phyloP scores from a whole-genome alignment of 805 yeast genomes.

The Soucietia sequanensis region DNA sequence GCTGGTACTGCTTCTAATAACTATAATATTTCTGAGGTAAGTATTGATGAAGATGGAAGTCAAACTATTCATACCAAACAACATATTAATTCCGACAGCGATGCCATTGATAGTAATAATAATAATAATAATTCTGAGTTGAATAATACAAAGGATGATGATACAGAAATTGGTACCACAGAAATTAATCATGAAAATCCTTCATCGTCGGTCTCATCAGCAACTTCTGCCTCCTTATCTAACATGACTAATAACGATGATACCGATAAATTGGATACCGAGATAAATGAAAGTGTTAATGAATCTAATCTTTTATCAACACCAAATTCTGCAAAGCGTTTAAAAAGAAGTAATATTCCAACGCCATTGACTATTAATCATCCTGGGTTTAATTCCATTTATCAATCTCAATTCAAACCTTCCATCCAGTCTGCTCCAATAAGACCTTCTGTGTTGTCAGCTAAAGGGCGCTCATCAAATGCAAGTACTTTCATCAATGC shows the following conservation, averaged over 20 bases:
- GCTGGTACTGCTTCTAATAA: slow-evolving; percentile 2
- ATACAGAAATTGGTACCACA: no score
- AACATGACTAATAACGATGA: slow-evolving; percentile 3
- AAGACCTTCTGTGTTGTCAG: slow-evolving; percentile 6
- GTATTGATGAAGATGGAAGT: slow-evolving; percentile 1
- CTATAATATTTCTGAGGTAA: slow-evolving; percentile 1
- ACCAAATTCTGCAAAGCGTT: slow-evolving; percentile 21
- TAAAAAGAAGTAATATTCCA: slow-evolving; percentile 33
- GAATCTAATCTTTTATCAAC: slow-evolving; percentile 15
- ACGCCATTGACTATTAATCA: slow-evolving; percentile 23
- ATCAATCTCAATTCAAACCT: slow-evolving; percentile 10
- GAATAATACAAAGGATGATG: slow-evolving; percentile 1
- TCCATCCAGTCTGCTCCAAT: slow-evolving; percentile 36
- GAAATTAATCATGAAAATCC: not conserved
- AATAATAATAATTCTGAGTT: not conserved
- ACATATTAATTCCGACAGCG: no score
- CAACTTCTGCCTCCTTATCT: not conserved
- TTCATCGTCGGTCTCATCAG: not conserved
- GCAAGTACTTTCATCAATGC: not conserved
- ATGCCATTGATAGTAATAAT: no score
- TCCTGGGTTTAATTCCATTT: slow-evolving; percentile 4
- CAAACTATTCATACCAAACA: no score
- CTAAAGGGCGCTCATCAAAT: not conserved
- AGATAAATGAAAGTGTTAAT: slow-evolving; percentile 4
- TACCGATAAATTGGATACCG: slow-evolving; percentile 1